phyloP scores from a whole-genome alignment of 2,329 filamentous ascomycete genomes.

The Epichloe brachyelytri region DNA sequence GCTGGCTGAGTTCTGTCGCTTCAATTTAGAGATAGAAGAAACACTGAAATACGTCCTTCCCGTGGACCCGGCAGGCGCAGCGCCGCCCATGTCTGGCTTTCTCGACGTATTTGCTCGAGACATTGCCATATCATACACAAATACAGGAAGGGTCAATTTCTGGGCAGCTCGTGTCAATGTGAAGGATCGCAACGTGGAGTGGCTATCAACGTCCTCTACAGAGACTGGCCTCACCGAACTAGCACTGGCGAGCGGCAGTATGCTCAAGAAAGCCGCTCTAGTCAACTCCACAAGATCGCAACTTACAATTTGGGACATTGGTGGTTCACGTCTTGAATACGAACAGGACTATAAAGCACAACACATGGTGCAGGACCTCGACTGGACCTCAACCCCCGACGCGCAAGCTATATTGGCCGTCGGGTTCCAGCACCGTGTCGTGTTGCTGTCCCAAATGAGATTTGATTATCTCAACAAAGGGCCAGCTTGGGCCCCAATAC shows the following conservation, averaged over 20 bases:
- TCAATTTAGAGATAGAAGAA: conserved; percentile 50
- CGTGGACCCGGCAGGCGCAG: conserved; percentile 73
- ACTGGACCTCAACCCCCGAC: conserved; percentile 89
- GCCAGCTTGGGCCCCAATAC: conserved; percentile 78
- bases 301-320: conserved; percentile 84
- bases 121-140: conserved; percentile 74
- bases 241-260: conserved; percentile 72
- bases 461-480: conserved; percentile 85
- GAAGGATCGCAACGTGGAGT: conserved; percentile 51
- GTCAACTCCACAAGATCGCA: conserved; percentile 61
- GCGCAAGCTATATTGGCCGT: conserved; percentile 81
- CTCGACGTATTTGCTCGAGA: conserved; percentile 79
- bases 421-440: conserved; percentile 77
- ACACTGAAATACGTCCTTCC: conserved; percentile 57
- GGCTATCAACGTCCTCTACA: conserved; percentile 70
- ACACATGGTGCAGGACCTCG: conserved; percentile 71
- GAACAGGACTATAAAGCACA: conserved; percentile 59
- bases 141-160: conserved; percentile 60
- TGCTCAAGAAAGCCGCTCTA: conserved; percentile 73
- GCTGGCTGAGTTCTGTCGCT: conserved; percentile 56
- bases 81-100: conserved; percentile 59
- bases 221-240: conserved; percentile 64
- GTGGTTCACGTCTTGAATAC: conserved; percentile 69
- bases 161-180: conserved; percentile 70
- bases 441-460: conserved; percentile 74